phyloP scores from a whole-genome alignment of 2,329 filamentous ascomycete species.

The Lasiodiplodia gonubiensis region DNA sequence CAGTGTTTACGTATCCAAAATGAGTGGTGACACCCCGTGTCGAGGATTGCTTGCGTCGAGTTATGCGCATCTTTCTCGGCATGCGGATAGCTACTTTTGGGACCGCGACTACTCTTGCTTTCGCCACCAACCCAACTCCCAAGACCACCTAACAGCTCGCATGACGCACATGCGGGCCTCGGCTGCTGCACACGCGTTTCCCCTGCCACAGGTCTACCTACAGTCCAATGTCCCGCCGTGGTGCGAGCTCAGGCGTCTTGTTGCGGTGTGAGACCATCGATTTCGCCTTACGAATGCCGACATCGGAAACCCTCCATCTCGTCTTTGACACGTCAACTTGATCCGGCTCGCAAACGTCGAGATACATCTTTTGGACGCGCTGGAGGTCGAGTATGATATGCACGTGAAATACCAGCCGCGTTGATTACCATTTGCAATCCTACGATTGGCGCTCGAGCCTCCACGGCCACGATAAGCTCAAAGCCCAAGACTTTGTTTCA shows the following conservation, averaged over 20 bases:
- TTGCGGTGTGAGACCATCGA: background rate
- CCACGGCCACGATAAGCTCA: slow-evolving; percentile 1
- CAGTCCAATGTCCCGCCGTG: background rate
- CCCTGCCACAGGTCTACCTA: background rate
- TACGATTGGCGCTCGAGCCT: slow-evolving; percentile 2
- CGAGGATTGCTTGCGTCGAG: slow-evolving; percentile 17
- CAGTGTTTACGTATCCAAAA: slow-evolving; percentile 9
- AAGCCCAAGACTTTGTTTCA: slow-evolving; percentile 11
- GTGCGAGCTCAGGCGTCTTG: background rate
- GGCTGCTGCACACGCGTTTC: background rate
- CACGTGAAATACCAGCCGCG: slow-evolving; percentile 1
- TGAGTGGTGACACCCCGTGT: background rate
- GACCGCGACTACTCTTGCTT: background rate
- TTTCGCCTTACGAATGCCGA: background rate
- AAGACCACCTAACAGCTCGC: background rate
- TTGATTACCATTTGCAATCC: background rate
- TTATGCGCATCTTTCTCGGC: slow-evolving; percentile 14
- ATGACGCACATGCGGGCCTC: background rate
- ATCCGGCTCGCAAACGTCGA: background rate
- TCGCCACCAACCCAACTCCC: slow-evolving; percentile 13
- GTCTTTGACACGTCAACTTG: background rate
- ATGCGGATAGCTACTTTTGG: slow-evolving; percentile 5
- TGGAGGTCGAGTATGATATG: background rate
- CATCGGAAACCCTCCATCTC: background rate
- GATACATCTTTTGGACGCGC: background rate